phyloP scores from a whole-genome alignment of 2,329 filamentous ascomycete genomes.

The Ustulina deusta region DNA sequence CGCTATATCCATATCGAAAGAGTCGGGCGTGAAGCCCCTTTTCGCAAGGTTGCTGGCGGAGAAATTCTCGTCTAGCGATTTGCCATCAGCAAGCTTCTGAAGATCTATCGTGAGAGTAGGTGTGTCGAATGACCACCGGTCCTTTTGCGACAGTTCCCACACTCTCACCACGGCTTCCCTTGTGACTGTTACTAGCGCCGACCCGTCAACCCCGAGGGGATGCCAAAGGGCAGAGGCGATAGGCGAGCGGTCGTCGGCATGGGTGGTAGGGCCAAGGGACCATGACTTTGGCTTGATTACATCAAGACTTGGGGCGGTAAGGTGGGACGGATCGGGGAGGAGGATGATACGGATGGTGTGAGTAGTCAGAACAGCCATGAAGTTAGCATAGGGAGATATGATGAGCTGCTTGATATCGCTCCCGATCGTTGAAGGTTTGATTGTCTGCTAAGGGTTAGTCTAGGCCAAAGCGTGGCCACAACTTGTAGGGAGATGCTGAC shows the following conservation, averaged over 20 bases:
- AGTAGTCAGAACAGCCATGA: constrained; percentile 85
- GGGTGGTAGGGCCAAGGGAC: constrained; percentile 91
- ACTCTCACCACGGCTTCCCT: constrained; percentile 87
- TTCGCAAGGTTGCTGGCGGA: constrained; percentile 78
- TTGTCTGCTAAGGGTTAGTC: constrained; percentile 63
- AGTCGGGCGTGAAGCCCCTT: constrained; percentile 88
- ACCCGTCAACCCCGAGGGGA: constrained; percentile 84
- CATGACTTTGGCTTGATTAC: constrained; percentile 86
- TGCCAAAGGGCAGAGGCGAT: constrained; percentile 91
- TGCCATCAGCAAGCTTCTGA: constrained; percentile 87
- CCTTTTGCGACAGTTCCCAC: constrained; percentile 88
- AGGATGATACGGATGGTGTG: constrained; percentile 90
- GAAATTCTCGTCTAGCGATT: constrained; percentile 84
- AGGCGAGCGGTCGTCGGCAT: constrained; percentile 86
- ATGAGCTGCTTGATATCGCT: constrained; percentile 87
- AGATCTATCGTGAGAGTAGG: constrained; percentile 88
- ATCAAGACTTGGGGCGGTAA: constrained; percentile 74
- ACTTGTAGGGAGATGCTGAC: constrained; percentile 50
- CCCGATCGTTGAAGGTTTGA: constrained; percentile 81
- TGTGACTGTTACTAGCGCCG: constrained; percentile 88
- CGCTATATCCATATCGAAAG: constrained; percentile 93
- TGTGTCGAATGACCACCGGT: constrained; percentile 88
- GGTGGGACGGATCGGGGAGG: constrained; percentile 83
- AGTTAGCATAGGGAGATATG: constrained; percentile 84
- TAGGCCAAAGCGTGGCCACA: background rate